Evolutionary conservation across 2,329 filamentous ascomycete genomes (phyloP), one percentile per base, ranked within the genome.

Genomic region (Botrytis sinoallii): DNA sequence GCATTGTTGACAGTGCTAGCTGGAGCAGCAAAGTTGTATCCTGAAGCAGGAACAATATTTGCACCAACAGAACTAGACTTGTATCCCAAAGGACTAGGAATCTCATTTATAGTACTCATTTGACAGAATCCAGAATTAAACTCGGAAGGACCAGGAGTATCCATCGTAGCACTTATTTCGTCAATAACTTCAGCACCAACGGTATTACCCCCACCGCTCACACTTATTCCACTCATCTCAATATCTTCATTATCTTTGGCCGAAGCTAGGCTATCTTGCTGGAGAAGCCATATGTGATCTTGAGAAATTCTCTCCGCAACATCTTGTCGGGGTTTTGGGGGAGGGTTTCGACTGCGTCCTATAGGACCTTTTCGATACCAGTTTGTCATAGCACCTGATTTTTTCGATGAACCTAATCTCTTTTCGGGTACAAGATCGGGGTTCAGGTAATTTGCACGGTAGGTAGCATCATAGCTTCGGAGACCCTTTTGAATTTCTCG

Each of bases 281-380:
- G 25, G 8, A 69, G n/a, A 32, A 69, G 38, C 66, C 38, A 57
- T 40, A 20, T 22, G 25, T 69, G 55, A 69, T 69, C 48, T n/a
- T 44, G 25, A 16, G 66, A 38, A 57, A 69, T 55, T 25, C n/a
- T 40, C 18, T 69, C 35, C 0, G 66, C 35, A 25, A 44, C n/a
- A 18, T 59, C 48, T 32, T 16, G 48, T 32, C 40, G 35, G 2
- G 52, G 12, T 25, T 55, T 68, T 9, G 66, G 48, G 9, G 66
- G 66, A 57, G 66, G 66, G 4, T 32, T 69, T 69, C 48, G 6
- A 5, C 66, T 38, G 44, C 66, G 35, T 6, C 66, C 66, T 6
- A 57, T 18, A 42, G 66, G 66, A 42, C 66, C 66, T 20, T 57
- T 69, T 29, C 66, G 66, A 42, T 69, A 59, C 66, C 66, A 69